Evolutionary conservation across 257 asterid species (phyloP), one percentile per base, ranked within the genome.

Genomic region (Nicotiana tomentosiformis): DNA sequence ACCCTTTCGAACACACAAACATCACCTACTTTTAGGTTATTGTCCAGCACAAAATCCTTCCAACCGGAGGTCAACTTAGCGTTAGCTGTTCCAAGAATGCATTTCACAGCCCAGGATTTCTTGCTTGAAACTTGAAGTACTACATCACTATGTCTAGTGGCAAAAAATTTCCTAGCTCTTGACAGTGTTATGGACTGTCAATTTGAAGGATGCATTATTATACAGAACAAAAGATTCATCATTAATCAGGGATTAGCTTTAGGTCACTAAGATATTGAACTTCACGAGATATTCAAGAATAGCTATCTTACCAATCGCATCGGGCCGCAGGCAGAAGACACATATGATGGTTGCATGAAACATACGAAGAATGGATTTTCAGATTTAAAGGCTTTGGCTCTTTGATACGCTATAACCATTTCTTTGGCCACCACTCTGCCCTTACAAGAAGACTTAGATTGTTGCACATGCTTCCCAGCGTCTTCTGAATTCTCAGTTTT

Each of bases 271-370:
- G 6, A 43, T 32, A 37, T 26, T 35, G 20, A 10, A 9, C 14
- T 20, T 5, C 30, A n/a, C 4, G 10, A 49, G 15, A 17, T 26
- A 35, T 49, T 1, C 16, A 14, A 4, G 16, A 9, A 2, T 3
- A 11, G 20, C 53, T 82, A 86, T 84, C 89, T 80, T 43, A 43
- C 0, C 14, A 56, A n/a, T 49, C 1, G 8, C 0, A 51, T 23
- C 4, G 3, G 26, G 26, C 64, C 3, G 1, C 20, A 5, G 26
- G 26, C 26, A n/a, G 23, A 0, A 43, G 66, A 39, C 23, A 84
- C 78, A 60, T 66, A 84, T 39, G 85, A 81, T 46, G 87, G 82
- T 4, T 86, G 84, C 84, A 86, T 81, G 26, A 81, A 77, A 82
- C 58, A 67, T 33, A 86, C 29, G 78, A 66, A 62, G 78, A 83